Base-by-base conservation (phyloP, 768 basidiomycete species). In the Cyclocybe cylindracea region DNA sequence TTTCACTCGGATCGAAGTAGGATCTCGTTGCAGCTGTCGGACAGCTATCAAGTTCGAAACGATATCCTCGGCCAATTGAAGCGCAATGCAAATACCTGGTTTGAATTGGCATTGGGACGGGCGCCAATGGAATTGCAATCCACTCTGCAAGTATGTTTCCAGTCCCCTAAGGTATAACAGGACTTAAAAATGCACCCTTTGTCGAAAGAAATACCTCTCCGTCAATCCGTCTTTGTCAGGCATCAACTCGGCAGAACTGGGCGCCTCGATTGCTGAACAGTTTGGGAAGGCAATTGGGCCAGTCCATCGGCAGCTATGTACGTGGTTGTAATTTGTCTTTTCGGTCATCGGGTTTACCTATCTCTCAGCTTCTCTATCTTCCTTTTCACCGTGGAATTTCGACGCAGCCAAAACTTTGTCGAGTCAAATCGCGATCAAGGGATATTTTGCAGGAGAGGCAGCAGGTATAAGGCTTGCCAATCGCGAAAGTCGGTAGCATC, bases 61-160 rank as follows among this genome's bases (percentile, higher is more conserved):
- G 87, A 93, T 37, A 92, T 98, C 58, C 78, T 94, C 9, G 76
- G 77, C 7, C 84, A 87, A 49, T 66, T 97, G 32, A 84, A 91
- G 54, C 78, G 78, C 4, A 84, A 89, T 61, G 86, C 93, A 8
- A 83, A 79, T 51, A 77, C 67, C 14, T 99, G 96, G 96, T 88
- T 99, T 52, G 85, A 89, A 50, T 72, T 93, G 37, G 94, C 91
- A 1, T 74, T 98, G 33, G 83, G 86, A 9, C 84, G 94, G 14
- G 93, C 95, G 1, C 96, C 96, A 0, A 82, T 94, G 65, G 95
- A 97, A 66, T 71, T 98, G 43, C 94, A 95, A 55, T 91, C 94
- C 0, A 93, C 92, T 0, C 73, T 99, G 48, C 94, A 96, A 80
- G 94, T 90, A 62, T 39, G 75, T 61, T 33, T 10, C 42, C 9